A percentile compares a stretch with the other conserved stretches of the same genome.
These are phyloP conservation scores for Pseudophaeomoniella oleicola DNA, from an alignment of 2,329 filamentous ascomycete genomes.

Conservation along the genomic window DNA sequence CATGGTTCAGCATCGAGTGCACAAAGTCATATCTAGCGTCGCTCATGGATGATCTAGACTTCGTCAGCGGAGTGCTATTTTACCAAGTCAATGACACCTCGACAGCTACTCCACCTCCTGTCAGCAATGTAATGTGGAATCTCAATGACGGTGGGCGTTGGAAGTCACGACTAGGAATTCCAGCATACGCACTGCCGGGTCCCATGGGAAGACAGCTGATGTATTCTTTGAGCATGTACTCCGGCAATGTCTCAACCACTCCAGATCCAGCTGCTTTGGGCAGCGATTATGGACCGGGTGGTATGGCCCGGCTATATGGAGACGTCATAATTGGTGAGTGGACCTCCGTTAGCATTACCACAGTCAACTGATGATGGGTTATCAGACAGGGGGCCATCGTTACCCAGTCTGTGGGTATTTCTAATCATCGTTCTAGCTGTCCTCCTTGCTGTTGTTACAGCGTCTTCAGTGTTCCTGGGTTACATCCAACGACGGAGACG, in stretches of 20 bases:
- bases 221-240: slow-evolving; percentile 58
- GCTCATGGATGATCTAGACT: slow-evolving; percentile 37
- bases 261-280: slow-evolving; percentile 16
- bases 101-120: slow-evolving; percentile 48
- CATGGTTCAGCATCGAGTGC: slow-evolving; percentile 67
- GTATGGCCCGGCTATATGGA: slow-evolving; percentile 36
- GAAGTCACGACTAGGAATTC: slow-evolving; percentile 56
- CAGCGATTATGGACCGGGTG: slow-evolving; percentile 20
- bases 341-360: slow-evolving; percentile 20
- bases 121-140: slow-evolving; percentile 53
- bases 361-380: slow-evolving; percentile 6
- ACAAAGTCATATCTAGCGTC: slow-evolving; percentile 55
- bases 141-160: slow-evolving; percentile 56
- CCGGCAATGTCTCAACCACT: slow-evolving; percentile 49
- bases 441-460: slow-evolving; percentile 50
- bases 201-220: slow-evolving; percentile 54
- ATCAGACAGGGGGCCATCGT: slow-evolving; percentile 27
- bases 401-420: slow-evolving; percentile 74
- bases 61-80: slow-evolving; percentile 45
- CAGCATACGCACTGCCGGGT: slow-evolving; percentile 69
- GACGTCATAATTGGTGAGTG: slow-evolving; percentile 25
- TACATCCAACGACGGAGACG: slow-evolving; percentile 59
- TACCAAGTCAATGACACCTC: slow-evolving; percentile 30
- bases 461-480: slow-evolving; percentile 61
- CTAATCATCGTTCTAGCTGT: slow-evolving; percentile 54